phyloP scores from a whole-genome alignment of 2,329 filamentous ascomycete genomes.

The Alternaria tenuissima region DNA sequence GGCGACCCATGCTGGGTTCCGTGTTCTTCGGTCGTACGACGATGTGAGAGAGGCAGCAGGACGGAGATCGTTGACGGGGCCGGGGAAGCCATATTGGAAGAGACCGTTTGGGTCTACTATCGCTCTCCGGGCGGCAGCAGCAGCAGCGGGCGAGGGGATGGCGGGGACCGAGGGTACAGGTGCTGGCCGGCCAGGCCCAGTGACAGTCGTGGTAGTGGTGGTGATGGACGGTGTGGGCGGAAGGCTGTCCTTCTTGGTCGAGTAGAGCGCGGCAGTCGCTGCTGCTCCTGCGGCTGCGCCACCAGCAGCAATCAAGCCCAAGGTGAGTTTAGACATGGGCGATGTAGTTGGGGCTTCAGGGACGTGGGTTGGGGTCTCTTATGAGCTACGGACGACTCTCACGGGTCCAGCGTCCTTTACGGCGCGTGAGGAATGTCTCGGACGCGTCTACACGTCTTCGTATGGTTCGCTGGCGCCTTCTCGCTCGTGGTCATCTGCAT shows the following conservation, averaged over 20 bases:
- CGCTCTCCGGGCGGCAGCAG: slow-evolving; percentile 31
- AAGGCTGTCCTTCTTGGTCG: slow-evolving; percentile 42
- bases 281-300: slow-evolving; percentile 59
- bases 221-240: slow-evolving; percentile 38
- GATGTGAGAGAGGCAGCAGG: slow-evolving; percentile 80
- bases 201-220: slow-evolving; percentile 48
- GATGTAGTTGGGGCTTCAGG: slow-evolving; percentile 2
- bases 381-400: slow-evolving; percentile 16
- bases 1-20: slow-evolving; percentile 90
- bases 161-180: slow-evolving; percentile 36
- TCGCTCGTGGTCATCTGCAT: slow-evolving; percentile 38
- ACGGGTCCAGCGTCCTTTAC: slow-evolving; percentile 38
- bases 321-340: slow-evolving; percentile 60
- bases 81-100: slow-evolving; percentile 78
- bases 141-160: slow-evolving; percentile 33
- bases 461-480: slow-evolving; percentile 42
- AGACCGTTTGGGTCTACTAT: slow-evolving; percentile 60
- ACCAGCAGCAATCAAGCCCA: slow-evolving; percentile 59
- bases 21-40: slow-evolving; percentile 85
- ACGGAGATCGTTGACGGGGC: slow-evolving; percentile 84
- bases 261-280: slow-evolving; percentile 58
- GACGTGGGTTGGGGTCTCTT: slow-evolving; percentile 20
- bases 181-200: slow-evolving; percentile 36
- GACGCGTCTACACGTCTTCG: slow-evolving; percentile 43
- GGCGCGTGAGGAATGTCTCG: slow-evolving; percentile 49